phyloP scores from a whole-genome alignment of 768 basidiomycete genomes.

The Pleurotus giganteus region DNA sequence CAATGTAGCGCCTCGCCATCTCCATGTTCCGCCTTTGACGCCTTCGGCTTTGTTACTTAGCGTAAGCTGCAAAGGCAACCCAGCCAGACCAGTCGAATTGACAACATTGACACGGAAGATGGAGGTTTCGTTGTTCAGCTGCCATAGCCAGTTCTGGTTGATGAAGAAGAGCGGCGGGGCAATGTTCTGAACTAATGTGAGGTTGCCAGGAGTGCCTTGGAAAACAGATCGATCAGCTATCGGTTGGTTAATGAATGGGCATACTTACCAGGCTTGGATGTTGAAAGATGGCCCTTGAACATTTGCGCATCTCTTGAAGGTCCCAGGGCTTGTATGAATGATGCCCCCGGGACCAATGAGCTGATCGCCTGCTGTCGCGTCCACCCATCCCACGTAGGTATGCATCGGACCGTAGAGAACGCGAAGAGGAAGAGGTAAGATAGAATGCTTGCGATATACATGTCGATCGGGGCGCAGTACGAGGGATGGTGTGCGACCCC shows the following conservation, averaged over 20 bases:
- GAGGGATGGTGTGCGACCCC: background rate
- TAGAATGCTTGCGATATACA: conserved; percentile 1
- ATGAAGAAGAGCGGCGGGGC: conserved; percentile 53
- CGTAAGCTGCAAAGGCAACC: conserved; percentile 47
- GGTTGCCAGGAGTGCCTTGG: conserved; percentile 46
- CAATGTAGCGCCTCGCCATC: conserved; percentile 56
- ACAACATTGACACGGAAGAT: conserved; percentile 54
- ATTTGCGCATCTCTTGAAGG: conserved; percentile 18
- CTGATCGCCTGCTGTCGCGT: conserved; percentile 33
- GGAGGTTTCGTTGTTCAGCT: conserved; percentile 52
- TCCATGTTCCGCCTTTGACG: conserved; percentile 45
- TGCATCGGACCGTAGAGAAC: conserved; percentile 24
- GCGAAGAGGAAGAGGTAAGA: conserved; percentile 18
- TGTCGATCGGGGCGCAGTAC: background rate
- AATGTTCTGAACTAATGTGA: conserved; percentile 37
- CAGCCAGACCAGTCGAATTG: conserved; percentile 43
- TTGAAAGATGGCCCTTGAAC: conserved; percentile 28
- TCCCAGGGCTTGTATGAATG: conserved; percentile 36
- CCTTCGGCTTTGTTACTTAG: conserved; percentile 36
- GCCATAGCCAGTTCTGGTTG: conserved; percentile 47
- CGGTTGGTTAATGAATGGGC: background rate
- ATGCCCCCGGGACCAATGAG: conserved; percentile 40
- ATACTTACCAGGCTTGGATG: conserved; percentile 29
- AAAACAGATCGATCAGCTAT: background rate
- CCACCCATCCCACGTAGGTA: conserved; percentile 44